phyloP scores from a whole-genome alignment of 2,329 filamentous ascomycete genomes.

The Cercospora janseana region DNA sequence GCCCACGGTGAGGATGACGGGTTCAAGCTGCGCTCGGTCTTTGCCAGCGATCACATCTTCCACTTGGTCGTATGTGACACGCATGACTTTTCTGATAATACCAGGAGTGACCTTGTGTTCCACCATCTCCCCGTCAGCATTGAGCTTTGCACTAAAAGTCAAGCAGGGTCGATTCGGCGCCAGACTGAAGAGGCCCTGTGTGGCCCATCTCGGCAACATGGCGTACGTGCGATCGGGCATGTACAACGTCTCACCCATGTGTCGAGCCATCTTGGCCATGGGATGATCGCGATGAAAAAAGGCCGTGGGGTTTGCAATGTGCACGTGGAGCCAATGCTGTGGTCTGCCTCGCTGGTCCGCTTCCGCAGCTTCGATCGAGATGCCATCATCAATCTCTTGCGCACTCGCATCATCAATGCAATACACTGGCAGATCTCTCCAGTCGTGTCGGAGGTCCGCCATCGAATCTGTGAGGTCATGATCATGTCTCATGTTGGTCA shows the following conservation, averaged over 20 bases:
- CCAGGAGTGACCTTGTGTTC: conserved; percentile 56
- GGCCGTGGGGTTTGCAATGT: conserved; percentile 76
- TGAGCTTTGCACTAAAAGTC: conserved; percentile 60
- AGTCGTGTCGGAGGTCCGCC: conserved; percentile 58
- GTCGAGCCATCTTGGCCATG: conserved; percentile 60
- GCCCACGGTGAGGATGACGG: conserved; percentile 36
- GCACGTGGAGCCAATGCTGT: conserved; percentile 74
- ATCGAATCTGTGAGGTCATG: conserved; percentile 54
- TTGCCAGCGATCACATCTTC: conserved; percentile 21
- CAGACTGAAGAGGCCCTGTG: conserved; percentile 55
- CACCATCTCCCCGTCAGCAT: conserved; percentile 52
- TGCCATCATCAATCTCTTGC: conserved; percentile 72
- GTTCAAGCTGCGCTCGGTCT: background rate
- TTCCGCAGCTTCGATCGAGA: conserved; percentile 62
- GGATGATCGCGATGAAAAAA: conserved; percentile 60
- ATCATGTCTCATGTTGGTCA: conserved; percentile 32
- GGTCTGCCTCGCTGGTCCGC: conserved; percentile 31
- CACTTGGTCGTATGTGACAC: conserved; percentile 49
- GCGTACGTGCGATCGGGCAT: conserved; percentile 57
- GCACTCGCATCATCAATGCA: conserved; percentile 70
- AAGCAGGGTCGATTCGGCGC: conserved; percentile 54
- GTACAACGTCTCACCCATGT: conserved; percentile 57
- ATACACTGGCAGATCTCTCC: conserved; percentile 61
- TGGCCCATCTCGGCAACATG: conserved; percentile 55
- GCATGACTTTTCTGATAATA: conserved; percentile 54